Percentiles rank a stretch among this genome's conserved stretches.
Evolutionary conservation across 208 protist species (phyloP).

Genomic region (Trypanosoma caninum): DNA sequence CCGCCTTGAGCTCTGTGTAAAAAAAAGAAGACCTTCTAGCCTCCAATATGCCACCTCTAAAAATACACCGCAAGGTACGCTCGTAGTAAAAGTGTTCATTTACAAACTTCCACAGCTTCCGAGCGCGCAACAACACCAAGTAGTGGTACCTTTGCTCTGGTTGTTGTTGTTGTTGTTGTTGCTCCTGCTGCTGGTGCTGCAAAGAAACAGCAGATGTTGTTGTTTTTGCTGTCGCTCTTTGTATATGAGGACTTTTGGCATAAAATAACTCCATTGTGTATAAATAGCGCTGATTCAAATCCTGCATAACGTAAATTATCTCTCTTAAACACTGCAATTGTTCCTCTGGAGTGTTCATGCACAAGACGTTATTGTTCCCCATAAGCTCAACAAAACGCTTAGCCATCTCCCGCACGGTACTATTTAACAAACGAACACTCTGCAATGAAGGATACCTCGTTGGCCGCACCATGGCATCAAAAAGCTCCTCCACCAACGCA

Average conservation of each 20-base stretch:
- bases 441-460: conserved; percentile 46
- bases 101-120: conserved; percentile 21
- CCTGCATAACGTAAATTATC: conserved; percentile 27
- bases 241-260: conserved; percentile 23
- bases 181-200: conserved; percentile 9
- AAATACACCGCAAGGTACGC: conserved; percentile 2
- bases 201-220: too few relatives aligned
- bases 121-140: conserved; percentile 5
- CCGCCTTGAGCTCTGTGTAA: conserved; percentile 33
- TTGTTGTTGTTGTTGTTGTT: conserved; percentile 7
- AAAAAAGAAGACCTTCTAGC: conserved; percentile 21
- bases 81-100: conserved; percentile 32
- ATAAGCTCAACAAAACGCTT: conserved; percentile 47
- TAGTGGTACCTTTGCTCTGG: conserved; percentile 10
- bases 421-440: conserved; percentile 44
- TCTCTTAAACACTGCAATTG: conserved; percentile 20
- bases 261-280: conserved; percentile 30
- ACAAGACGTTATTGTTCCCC: conserved; percentile 32
- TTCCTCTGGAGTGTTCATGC: conserved; percentile 24
- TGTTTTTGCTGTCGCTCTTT: conserved; percentile 1
- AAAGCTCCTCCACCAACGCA: conserved; percentile 33
- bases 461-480: conserved; percentile 36
- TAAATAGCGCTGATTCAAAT: conserved; percentile 43
- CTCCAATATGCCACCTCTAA: conserved; percentile 14
- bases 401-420: conserved; percentile 45